Conservation (phyloP, 2,329 filamentous ascomycete species). For the Teratosphaeriaceae sp. region DNA sequence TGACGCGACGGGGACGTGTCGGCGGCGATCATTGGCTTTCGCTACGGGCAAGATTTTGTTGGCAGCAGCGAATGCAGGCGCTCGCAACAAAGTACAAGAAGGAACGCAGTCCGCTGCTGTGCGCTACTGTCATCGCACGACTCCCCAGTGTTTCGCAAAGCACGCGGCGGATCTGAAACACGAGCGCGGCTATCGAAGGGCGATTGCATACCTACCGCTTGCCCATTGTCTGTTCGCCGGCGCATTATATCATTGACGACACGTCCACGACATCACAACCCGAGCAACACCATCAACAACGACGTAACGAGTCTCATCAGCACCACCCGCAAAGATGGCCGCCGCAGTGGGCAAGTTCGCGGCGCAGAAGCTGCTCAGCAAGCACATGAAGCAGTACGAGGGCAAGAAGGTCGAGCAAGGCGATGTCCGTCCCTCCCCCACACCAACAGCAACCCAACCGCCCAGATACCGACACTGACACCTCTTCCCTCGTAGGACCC, state of each 20-base stretch:
- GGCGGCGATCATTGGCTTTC: too few species aligned
- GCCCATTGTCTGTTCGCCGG: too few species aligned
- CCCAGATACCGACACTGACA: too few species aligned
- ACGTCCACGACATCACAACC: too few species aligned
- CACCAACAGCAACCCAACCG: too few species aligned
- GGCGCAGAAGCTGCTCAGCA: constrained; percentile 42
- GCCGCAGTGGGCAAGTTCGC: constrained; percentile 42
- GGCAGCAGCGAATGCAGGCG: neutral
- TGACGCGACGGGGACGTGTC: neutral
- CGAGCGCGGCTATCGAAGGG: too few species aligned
- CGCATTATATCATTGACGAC: neutral
- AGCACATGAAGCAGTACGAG: constrained; percentile 43
- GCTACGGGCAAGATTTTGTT: neutral
- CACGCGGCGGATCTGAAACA: too few species aligned
- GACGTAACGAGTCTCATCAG: neutral
- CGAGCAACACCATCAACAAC: constrained; percentile 4
- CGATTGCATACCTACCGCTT: too few species aligned
- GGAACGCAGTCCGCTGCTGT: neutral
- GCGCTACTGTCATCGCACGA: too few species aligned
- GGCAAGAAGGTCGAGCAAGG: constrained; percentile 34
- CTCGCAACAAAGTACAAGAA: neutral
- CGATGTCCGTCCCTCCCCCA: constrained; percentile 36
- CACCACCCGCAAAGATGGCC: constrained; percentile 38
- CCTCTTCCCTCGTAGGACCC: too few species aligned
- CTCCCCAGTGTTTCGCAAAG: too few species aligned